phyloP scores from a whole-genome alignment of 371 early-diverging fungal species.

The Chytridiales sp. region DNA sequence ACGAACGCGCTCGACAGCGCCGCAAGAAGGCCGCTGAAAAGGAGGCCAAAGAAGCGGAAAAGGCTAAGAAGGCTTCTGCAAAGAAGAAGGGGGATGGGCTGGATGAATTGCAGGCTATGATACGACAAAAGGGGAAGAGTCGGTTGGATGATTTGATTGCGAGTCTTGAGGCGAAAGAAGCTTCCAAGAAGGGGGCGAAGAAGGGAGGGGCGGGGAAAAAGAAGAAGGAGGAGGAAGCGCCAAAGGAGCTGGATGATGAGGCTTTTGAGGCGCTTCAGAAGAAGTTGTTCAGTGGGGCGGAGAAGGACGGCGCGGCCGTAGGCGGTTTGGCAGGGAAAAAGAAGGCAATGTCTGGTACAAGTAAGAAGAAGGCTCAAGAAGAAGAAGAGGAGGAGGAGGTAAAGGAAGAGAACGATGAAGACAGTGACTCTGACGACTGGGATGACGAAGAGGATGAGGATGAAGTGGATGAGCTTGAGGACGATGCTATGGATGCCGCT shows the following conservation, averaged over 20 bases:
- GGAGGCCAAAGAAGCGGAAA: slow-evolving; percentile 32
- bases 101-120: slow-evolving; percentile 13
- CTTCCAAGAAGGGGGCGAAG: not conserved
- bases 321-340: no score
- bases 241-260: slow-evolving; percentile 5
- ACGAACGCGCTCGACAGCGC: slow-evolving; percentile 47
- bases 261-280: not conserved
- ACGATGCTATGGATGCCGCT: not conserved
- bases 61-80: not conserved
- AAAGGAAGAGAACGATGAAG: slow-evolving; percentile 7
- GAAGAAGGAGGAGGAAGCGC: slow-evolving; percentile 5
- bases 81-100: slow-evolving; percentile 6
- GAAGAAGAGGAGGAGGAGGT: not conserved
- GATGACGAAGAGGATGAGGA: not conserved
- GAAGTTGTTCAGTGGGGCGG: not conserved
- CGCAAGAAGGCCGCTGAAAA: slow-evolving; percentile 42
- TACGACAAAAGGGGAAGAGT: slow-evolving; percentile 5
- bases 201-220: slow-evolving; percentile 8
- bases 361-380: not conserved
- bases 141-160: slow-evolving; percentile 23
- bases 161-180: slow-evolving; percentile 27
- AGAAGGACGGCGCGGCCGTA: no score
- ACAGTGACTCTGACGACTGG: not conserved
- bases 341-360: not conserved
- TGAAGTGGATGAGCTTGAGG: slow-evolving; percentile 6